Evolutionary conservation across 2,329 filamentous ascomycete species (phyloP).

Genomic region (Cadophora gregata): DNA sequence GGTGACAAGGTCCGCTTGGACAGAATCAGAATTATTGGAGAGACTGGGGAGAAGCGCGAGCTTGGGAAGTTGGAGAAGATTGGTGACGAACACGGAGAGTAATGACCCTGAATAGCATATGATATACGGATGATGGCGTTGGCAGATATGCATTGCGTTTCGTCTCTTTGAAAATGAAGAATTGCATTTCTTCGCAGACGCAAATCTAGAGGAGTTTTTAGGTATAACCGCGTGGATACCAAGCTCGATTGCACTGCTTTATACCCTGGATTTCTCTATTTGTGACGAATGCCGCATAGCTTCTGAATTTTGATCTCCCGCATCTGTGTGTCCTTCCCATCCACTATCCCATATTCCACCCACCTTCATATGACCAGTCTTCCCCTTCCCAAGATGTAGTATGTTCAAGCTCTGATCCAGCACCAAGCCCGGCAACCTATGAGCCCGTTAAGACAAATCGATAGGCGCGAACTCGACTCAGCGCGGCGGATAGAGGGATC

Average conservation of each 20-base stretch:
- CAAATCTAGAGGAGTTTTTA: constrained; percentile 21
- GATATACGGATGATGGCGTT: constrained; percentile 36
- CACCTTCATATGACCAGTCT: neutral
- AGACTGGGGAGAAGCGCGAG: constrained; percentile 88
- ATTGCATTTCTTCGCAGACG: constrained; percentile 21
- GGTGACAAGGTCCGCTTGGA: constrained; percentile 87
- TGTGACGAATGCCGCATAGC: neutral
- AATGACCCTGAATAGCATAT: constrained; percentile 10
- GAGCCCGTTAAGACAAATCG: constrained; percentile 42
- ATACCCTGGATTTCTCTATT: neutral
- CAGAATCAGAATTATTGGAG: constrained; percentile 80
- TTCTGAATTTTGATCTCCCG: neutral
- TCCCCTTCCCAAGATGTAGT: constrained; percentile 22
- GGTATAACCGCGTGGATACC: constrained; percentile 8
- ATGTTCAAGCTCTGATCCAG: constrained; percentile 61
- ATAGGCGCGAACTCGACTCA: constrained; percentile 29
- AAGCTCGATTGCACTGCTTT: neutral
- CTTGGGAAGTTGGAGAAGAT: constrained; percentile 97
- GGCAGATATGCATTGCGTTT: constrained; percentile 23
- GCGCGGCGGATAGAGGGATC: constrained; percentile 24
- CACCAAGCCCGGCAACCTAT: constrained; percentile 39
- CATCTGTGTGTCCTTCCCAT: neutral
- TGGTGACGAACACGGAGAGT: constrained; percentile 67
- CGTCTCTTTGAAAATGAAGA: constrained; percentile 20
- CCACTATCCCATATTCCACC: constrained; percentile 7